Evolutionary conservation across 805 yeast genomes (phyloP).

Genomic region (Suhomyces prunicola): DNA sequence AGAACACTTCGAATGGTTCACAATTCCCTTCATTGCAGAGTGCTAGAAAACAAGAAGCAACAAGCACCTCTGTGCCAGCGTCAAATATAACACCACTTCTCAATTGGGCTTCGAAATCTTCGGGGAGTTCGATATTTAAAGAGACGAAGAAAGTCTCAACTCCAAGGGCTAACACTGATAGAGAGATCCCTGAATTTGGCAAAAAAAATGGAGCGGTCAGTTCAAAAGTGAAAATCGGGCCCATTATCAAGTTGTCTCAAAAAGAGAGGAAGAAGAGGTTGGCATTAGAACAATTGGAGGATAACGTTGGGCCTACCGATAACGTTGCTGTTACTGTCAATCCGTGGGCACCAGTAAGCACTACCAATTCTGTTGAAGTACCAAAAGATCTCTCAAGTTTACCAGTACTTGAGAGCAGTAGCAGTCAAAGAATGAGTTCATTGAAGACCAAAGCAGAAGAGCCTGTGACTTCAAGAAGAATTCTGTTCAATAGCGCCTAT

Average conservation of each 20-base stretch:
- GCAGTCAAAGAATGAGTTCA: not conserved
- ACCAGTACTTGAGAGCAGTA: not conserved
- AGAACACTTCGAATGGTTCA: not conserved
- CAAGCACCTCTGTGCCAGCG: not conserved
- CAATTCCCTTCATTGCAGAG: conserved; percentile 4
- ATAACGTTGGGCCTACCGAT: not conserved
- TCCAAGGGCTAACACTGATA: not conserved
- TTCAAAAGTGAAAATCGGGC: conserved; percentile 31
- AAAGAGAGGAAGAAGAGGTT: conserved; percentile 46
- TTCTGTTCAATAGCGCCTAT: not conserved
- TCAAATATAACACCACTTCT: conserved; percentile 23
- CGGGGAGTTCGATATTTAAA: conserved; percentile 10
- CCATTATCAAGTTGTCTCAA: conserved; percentile 50
- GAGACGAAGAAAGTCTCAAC: conserved; percentile 4
- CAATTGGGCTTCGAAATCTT: conserved; percentile 24
- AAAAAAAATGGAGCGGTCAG: conserved; percentile 10
- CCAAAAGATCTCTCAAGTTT: not conserved
- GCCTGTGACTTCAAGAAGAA: not conserved
- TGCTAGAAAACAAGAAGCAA: not conserved
- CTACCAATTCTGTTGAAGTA: not conserved
- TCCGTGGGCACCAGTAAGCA: conserved; percentile 4
- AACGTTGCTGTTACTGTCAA: not conserved
- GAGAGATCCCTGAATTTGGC: conserved; percentile 8
- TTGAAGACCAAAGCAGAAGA: not conserved
- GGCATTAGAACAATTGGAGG: not conserved